Evolutionary conservation across 345 rosid genomes (phyloP).

Genomic region (Syzygium grande): DNA sequence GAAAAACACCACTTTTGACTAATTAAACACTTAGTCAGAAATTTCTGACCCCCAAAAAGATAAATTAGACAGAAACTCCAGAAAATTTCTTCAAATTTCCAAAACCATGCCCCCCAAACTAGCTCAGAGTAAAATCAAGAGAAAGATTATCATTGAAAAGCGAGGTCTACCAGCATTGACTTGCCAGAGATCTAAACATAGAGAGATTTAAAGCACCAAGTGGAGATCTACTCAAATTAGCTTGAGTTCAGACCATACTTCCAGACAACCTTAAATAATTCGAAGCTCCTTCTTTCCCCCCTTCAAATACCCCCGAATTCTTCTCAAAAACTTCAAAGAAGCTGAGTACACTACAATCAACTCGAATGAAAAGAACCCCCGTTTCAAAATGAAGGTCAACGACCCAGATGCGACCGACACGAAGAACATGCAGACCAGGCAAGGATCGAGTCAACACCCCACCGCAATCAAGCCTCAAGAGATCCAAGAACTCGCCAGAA

Average conservation of each 20-base stretch:
- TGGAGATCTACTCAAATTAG: not conserved
- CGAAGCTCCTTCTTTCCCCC: not conserved
- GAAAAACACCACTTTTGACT: not conserved
- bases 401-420: not conserved
- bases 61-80: not conserved
- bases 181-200: not conserved
- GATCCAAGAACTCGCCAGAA: not conserved
- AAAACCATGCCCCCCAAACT: not conserved
- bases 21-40: not conserved
- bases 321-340: not conserved
- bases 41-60: not conserved
- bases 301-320: not conserved
- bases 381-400: not conserved
- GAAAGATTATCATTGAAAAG: not conserved
- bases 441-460: not conserved
- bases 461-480: not conserved
- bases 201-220: not conserved
- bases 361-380: not conserved
- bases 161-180: not conserved
- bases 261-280: not conserved
- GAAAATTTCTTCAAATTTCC: not conserved
- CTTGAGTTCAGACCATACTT: not conserved
- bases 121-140: not conserved
- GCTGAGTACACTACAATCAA: not conserved
- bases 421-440: not conserved